phyloP scores from a whole-genome alignment of 2,329 filamentous ascomycete genomes.

The Sporothrix brunneoviolacea region DNA sequence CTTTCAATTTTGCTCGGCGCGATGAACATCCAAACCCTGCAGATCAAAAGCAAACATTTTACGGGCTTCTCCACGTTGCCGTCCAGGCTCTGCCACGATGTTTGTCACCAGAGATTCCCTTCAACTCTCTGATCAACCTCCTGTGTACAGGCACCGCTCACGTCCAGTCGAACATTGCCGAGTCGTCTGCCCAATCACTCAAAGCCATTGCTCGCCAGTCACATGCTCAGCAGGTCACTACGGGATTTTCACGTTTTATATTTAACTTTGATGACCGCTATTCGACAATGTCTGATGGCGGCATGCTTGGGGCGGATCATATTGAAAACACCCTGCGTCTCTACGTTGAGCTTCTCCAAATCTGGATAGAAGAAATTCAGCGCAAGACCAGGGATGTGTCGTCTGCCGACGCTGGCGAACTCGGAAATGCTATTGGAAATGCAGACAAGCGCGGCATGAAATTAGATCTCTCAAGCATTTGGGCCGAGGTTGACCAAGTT shows the following conservation, averaged over 20 bases:
- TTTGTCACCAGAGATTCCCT: constrained; percentile 80
- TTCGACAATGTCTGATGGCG: constrained; percentile 95
- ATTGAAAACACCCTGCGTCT: constrained; percentile 90
- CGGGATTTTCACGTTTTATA: constrained; percentile 93
- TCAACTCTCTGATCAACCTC: constrained; percentile 89
- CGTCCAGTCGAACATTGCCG: constrained; percentile 84
- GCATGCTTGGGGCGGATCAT: constrained; percentile 87
- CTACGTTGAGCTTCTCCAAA: constrained; percentile 87
- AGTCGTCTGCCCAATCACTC: constrained; percentile 83
- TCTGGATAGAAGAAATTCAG: constrained; percentile 97
- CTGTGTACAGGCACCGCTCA: constrained; percentile 96
- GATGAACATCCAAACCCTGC: constrained; percentile 67
- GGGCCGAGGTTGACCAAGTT: constrained; percentile 92
- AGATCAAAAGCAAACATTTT: constrained; percentile 90
- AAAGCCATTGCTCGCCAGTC: constrained; percentile 93
- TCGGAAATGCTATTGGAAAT: constrained; percentile 30
- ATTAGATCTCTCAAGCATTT: constrained; percentile 78
- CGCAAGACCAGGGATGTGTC: constrained; percentile 68
- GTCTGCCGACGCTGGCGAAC: constrained; percentile 57
- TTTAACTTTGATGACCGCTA: constrained; percentile 98
- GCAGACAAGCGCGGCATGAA: constrained; percentile 68
- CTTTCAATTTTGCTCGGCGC: constrained; percentile 80
- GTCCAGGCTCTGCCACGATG: constrained; percentile 95
- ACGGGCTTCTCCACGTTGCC: constrained; percentile 89
- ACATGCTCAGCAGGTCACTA: constrained; percentile 90